A percentile compares a stretch with the other conserved stretches of the same genome.
These are phyloP conservation scores for Chloris gayana DNA, from an alignment of 176 grass and related monocot genomes.

Conservation along the genomic window DNA sequence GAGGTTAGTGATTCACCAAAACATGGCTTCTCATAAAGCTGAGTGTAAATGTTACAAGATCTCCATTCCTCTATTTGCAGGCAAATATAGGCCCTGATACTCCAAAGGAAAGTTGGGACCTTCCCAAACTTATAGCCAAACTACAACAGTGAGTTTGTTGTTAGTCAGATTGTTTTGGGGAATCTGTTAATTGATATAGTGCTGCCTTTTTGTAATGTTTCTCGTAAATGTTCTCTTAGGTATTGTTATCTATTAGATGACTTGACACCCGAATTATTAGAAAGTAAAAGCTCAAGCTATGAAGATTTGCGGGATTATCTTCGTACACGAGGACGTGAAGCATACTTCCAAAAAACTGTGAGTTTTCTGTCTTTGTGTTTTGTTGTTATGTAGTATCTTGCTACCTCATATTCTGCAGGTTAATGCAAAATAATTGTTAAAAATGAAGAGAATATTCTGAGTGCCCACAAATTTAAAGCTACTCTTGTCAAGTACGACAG, in stretches of 20 bases:
- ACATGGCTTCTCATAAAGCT: not conserved
- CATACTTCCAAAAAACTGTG: conserved; percentile 91
- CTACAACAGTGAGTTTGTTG: conserved; percentile 88
- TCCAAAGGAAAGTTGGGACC: conserved; percentile 82
- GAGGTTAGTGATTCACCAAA: conserved; percentile 55
- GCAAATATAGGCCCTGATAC: conserved; percentile 87
- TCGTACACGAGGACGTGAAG: conserved; percentile 77
- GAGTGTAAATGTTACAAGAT: not conserved
- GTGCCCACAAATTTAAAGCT: not conserved
- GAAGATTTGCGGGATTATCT: conserved; percentile 85
- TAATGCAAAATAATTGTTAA: conserved; percentile 21
- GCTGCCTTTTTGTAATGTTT: conserved; percentile 28
- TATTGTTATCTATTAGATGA: conserved; percentile 96
- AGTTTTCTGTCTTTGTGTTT: conserved; percentile 33
- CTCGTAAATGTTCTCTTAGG: conserved; percentile 43
- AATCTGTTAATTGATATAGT: conserved; percentile 26
- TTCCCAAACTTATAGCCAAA: conserved; percentile 86
- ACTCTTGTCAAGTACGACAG: not conserved
- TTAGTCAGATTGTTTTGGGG: conserved; percentile 28
- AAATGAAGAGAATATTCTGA: not conserved
- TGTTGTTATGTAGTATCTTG: conserved; percentile 6
- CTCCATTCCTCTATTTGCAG: conserved; percentile 36
- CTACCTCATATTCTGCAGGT: not conserved
- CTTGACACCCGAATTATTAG: conserved; percentile 71
- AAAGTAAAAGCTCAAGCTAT: conserved; percentile 72